Evolutionary conservation across 2,329 filamentous ascomycete genomes (phyloP).

Genomic region (Volutella citrinella): DNA sequence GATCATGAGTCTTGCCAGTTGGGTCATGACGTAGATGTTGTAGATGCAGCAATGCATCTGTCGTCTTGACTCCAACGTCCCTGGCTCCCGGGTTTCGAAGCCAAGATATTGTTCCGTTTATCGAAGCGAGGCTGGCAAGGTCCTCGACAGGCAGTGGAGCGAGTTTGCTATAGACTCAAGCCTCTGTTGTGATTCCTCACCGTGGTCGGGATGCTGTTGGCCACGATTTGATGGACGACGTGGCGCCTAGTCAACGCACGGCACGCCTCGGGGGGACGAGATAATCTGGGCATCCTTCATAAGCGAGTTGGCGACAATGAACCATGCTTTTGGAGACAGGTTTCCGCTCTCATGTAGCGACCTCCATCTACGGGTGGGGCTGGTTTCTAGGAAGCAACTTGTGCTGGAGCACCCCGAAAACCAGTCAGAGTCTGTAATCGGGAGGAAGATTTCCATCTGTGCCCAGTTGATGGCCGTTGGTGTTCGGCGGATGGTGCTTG

Average conservation of each 20-base stretch:
- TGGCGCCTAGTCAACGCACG: constrained; percentile 3
- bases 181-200: constrained; percentile 17
- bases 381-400: constrained; percentile 29
- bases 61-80: constrained; percentile 11
- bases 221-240: neutral
- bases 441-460: constrained; percentile 34
- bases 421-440: constrained; percentile 33
- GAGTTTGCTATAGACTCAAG: constrained; percentile 29
- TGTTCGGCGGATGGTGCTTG: constrained; percentile 34
- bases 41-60: constrained; percentile 29
- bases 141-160: constrained; percentile 27
- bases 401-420: constrained; percentile 20
- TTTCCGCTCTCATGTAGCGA: constrained; percentile 28
- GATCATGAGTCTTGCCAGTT: constrained; percentile 33
- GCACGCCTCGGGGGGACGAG: constrained; percentile 24
- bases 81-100: constrained; percentile 17
- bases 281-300: constrained; percentile 36
- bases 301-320: constrained; percentile 36
- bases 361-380: constrained; percentile 31
- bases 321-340: constrained; percentile 34
- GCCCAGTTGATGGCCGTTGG: constrained; percentile 34
- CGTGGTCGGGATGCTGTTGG: neutral
- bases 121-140: constrained; percentile 25
- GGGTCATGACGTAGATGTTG: constrained; percentile 31
- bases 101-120: constrained; percentile 30